Evolutionary conservation across 1,284 basidiomycete species (phyloP), one percentile per base, ranked within the genome.

Genomic region (Malassezia equina): DNA sequence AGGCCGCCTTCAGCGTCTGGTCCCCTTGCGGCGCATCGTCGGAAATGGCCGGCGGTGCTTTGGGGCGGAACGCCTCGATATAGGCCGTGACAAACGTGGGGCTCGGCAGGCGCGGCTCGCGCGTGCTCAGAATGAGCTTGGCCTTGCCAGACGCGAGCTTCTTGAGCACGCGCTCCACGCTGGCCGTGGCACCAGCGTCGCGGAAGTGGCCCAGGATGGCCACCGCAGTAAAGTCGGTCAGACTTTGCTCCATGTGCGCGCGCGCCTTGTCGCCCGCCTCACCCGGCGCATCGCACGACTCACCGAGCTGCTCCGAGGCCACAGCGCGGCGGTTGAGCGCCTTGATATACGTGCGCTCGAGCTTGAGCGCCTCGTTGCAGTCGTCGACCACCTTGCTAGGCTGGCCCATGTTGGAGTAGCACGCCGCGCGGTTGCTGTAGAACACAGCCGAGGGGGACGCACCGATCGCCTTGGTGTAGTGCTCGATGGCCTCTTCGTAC

Each of bases 371-470:
- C 48, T 83, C 81, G 68, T 91, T 83, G 75, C 93, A 96, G 77
- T 99, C 93, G 48, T 80, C 79, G n/a, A 98, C 81, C 61, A 90
- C 90, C 34, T 82, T 81, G 28, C 90, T 86, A 72, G 86, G 81
- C 69, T 90, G 80, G 24, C 81, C 79, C 79, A 91, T 83, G 79
- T 95, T 91, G 76, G 91, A 83, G 77, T 91, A 95, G 76, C 91
- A 95, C 58, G 94, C 94, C 41, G 93, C 93, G 55, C 94, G 85
- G 78, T 99, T 99, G 75, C 87, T 89, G 81, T 85, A 96, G 79
- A 88, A 98, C 46, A 96, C 90, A 28, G 93, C 85, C 73, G 94
- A 88, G 25, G 87, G 84, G 55, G 84, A 82, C 63, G 96, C 94
- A 24, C 94, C 93, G 48, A 74, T 69, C 17, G 70, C 71, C 73